A percentile compares a stretch with the other conserved stretches of the same genome.
Conservation (phyloP, 306 rosid species). For the Pachyrhizus erosus region DNA sequence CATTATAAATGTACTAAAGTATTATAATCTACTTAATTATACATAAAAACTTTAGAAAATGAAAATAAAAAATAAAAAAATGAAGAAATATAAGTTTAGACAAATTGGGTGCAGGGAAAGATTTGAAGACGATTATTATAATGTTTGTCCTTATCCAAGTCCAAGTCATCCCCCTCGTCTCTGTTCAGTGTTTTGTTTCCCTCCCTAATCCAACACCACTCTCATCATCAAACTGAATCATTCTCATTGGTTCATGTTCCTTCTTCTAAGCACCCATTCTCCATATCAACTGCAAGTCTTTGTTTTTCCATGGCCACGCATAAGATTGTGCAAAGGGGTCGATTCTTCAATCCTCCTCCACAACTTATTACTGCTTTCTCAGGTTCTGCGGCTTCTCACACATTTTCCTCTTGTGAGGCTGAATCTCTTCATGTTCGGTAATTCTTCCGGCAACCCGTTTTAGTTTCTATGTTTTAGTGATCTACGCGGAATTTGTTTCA, state of each 20-base stretch:
- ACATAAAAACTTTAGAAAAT: no score
- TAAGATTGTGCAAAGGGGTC: conserved; percentile 31
- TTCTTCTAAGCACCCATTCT: background rate
- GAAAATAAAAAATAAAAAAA: no score
- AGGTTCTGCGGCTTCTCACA: background rate
- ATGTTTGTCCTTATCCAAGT: conserved; percentile 2
- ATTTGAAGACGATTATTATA: background rate
- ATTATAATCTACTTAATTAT: no score
- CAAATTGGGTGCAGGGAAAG: no score
- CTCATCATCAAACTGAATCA: background rate
- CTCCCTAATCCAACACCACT: background rate
- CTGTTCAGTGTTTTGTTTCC: background rate
- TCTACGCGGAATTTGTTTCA: background rate
- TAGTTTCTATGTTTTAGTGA: background rate
- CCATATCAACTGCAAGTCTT: background rate
- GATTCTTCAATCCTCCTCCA: conserved; percentile 18
- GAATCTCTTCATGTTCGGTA: conserved; percentile 33
- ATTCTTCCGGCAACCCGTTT: conserved; percentile 5
- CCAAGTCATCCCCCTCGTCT: background rate
- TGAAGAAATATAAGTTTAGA: no score
- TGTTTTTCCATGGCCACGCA: conserved; percentile 18
- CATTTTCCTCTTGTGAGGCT: background rate
- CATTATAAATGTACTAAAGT: no score
- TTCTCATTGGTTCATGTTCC: background rate
- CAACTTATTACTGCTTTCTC: conserved; percentile 22